Conservation (phyloP, 164 flowering plant species). For the Santalum album region DNA sequence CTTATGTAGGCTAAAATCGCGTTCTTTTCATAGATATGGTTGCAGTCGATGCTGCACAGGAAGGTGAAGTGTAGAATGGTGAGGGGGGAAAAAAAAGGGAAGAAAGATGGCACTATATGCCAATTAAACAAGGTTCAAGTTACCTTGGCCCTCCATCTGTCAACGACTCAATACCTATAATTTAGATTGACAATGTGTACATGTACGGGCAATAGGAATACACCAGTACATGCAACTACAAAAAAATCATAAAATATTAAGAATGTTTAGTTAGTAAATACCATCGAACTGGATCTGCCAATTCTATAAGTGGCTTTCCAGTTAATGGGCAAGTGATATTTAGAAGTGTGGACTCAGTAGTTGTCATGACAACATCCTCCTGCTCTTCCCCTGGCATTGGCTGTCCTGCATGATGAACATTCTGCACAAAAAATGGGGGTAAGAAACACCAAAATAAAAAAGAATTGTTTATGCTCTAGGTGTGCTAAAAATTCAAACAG, state of each 20-base stretch:
- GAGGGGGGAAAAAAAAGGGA: no score
- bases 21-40: slow-evolving; percentile 78
- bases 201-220: not conserved
- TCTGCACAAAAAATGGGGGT: slow-evolving; percentile 37
- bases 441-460: not conserved
- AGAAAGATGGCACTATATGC: no score
- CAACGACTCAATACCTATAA: no score
- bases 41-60: slow-evolving; percentile 71
- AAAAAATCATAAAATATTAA: not conserved
- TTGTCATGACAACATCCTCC: slow-evolving; percentile 85
- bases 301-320: slow-evolving; percentile 65
- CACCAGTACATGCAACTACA: not conserved
- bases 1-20: slow-evolving; percentile 49
- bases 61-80: no score
- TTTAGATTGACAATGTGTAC: not conserved
- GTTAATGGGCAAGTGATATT: slow-evolving; percentile 68
- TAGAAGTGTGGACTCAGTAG: slow-evolving; percentile 51
- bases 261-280: slow-evolving; percentile 11
- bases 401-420: slow-evolving; percentile 83
- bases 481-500: no score
- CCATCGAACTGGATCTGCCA: slow-evolving; percentile 81
- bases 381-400: slow-evolving; percentile 95
- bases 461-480: no score
- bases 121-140: no score
- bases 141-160: no score